Evolutionary conservation across 495 filamentous ascomycete species (phyloP), one percentile per base, ranked within the genome.

Genomic region (Achaetomiella virescens): DNA sequence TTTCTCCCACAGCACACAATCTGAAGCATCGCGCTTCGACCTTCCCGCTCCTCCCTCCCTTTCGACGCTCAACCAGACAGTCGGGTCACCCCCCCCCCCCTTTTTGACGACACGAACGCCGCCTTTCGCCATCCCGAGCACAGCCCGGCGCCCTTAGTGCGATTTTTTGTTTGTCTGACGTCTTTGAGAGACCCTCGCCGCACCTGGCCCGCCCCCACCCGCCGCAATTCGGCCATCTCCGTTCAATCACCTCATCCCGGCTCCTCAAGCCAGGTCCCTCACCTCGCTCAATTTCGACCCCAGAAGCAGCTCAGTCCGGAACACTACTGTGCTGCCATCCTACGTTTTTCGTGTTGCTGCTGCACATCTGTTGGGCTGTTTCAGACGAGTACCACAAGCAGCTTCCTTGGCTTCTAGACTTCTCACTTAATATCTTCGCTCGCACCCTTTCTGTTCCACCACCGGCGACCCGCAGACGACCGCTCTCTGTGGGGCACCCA

Each of bases 401-500:
- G 24, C 33, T 36, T 11, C 15, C 40, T 10, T 42, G 29, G 53
- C 31, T 54, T 49, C 35, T 29, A 33, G 27, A 52, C 14, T 24
- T 35, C 36, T 17, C 43, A 15, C 21, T 17, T 21, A 36, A 41
- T 4, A 47, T 50, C 40, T 53, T n/a, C 48, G 59, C 54, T 58
- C 63, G 51, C 49, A 41, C 50, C 37, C 48, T 42, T 45, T 15
- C 42, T 43, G 51, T 54, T 60, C 43, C 53, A 64, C 61, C 36
- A 17, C 12, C 63, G 60, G 65, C 53, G 56, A 45, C 55, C 46
- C 47, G 60, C 62, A 67, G 54, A n/a, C n/a, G n/a, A n/a, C n/a
- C 31, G 33, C 47, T 42, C 49, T 42, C 38, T 66, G 52, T 40
- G 59, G 57, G 51, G 63, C 62, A 54, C 53, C 46, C 58, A 48